Base-by-base conservation (phyloP, 108 stramenopile genomes). In the Schizochytrium sp. region DNA sequence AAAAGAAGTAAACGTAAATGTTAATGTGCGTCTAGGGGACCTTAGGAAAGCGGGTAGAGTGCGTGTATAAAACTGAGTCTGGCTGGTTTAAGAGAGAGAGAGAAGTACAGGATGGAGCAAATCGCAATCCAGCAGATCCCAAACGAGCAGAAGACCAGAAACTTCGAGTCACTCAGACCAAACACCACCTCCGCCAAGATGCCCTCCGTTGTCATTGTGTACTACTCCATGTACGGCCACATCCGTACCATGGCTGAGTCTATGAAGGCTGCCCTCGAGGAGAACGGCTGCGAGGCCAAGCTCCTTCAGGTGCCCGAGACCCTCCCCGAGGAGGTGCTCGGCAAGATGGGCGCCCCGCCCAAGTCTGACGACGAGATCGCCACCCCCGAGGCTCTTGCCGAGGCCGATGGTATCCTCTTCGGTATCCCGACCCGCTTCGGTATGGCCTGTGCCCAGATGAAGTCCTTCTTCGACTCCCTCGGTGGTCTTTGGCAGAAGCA, bases 361-460 rank as follows among this genome's bases (percentile, higher is more conserved):
- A 92, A 94, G 88, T 19, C 72, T 15, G 88, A 88, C 10, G 93
- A 94, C 89, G 92, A 93, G 13, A 72, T 94, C 88, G 92, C 92
- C 49, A 91, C 88, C 47, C 56, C 95, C 17, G 91, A 88, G 41
- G 91, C 94, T 59, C 88, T 96, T 88, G 38, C 57, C n/a, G 92
- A 93, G 47, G 92, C 91, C 59, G 95, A 96, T 72, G 95, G 95
- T 56, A 87, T 96, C 88, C 50, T 96, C 12, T 96, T 96, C 69
- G 95, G 95, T 42, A 49, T 96, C 72, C 89, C 92, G 19, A 94
- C 94, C 41, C 94, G 95, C 15, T 96, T 91, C 88, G 95, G 95
- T 73, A 91, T 93, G 89, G 56, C 89, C 40, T 72, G 41, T n/a
- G 94, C 95, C 15, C 95, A 96, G 90, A 92, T 96, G 92, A 95